phyloP scores from a whole-genome alignment of 2,329 filamentous ascomycete species.

The Didymella arachidicola region DNA sequence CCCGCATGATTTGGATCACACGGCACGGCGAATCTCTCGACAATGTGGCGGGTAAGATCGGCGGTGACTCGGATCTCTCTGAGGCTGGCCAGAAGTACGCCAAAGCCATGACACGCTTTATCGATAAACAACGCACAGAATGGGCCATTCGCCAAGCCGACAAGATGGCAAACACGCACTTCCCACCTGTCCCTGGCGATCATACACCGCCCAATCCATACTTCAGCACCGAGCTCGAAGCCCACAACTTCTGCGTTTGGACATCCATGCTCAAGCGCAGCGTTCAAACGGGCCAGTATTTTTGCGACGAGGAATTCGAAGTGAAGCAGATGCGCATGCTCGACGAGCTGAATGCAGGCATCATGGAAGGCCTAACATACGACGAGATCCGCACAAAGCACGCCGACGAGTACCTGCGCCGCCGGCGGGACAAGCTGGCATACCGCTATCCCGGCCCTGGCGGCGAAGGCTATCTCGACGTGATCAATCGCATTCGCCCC shows the following conservation, averaged over 20 bases:
- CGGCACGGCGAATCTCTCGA: slow-evolving; percentile 91
- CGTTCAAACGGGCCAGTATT: slow-evolving; percentile 85
- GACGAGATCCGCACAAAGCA: slow-evolving; percentile 82
- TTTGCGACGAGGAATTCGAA: slow-evolving; percentile 92
- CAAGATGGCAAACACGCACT: slow-evolving; percentile 77
- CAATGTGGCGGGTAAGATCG: slow-evolving; percentile 86
- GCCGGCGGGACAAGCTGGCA: slow-evolving; percentile 85
- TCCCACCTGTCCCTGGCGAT: slow-evolving; percentile 90
- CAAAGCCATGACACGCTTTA: slow-evolving; percentile 80
- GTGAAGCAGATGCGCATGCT: slow-evolving; percentile 98
- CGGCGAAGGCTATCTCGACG: slow-evolving; percentile 94
- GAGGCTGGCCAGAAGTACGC: slow-evolving; percentile 82
- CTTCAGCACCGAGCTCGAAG: slow-evolving; percentile 59
- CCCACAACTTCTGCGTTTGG: slow-evolving; percentile 98
- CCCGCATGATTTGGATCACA: slow-evolving; percentile 97
- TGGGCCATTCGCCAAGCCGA: slow-evolving; percentile 86
- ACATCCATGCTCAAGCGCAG: slow-evolving; percentile 95
- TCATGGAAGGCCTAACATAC: slow-evolving; percentile 95
- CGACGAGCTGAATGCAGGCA: slow-evolving; percentile 92
- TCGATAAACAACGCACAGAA: slow-evolving; percentile 77
- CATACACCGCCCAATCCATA: slow-evolving; percentile 95
- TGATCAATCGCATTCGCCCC: slow-evolving; percentile 92
- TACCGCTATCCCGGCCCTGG: slow-evolving; percentile 97
- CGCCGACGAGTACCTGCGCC: slow-evolving; percentile 81
- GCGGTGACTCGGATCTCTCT: slow-evolving; percentile 86